Evolutionary conservation across 148 eudicot genomes (phyloP).

Genomic region (Bassia scoparia): DNA sequence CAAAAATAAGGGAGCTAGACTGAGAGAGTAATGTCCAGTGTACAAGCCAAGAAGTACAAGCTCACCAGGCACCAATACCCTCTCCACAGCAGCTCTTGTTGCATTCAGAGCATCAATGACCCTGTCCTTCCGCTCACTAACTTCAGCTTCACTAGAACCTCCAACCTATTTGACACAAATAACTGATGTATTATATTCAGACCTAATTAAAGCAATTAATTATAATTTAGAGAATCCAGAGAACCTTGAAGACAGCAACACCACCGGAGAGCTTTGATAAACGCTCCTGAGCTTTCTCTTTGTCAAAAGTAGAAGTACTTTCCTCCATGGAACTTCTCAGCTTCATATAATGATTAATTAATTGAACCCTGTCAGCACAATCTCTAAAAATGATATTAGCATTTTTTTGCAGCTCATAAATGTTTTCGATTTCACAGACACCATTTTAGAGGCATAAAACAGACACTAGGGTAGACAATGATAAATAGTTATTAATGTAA

Average conservation of each 20-base stretch:
- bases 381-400: not conserved
- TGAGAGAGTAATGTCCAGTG: not conserved
- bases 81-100: conserved; percentile 92
- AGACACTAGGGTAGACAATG: not conserved
- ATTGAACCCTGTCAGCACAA: conserved; percentile 1
- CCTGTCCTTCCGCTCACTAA: conserved; percentile 93
- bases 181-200: not conserved
- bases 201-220: not conserved
- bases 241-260: conserved; percentile 92
- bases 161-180: conserved; percentile 55
- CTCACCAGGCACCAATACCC: conserved; percentile 88
- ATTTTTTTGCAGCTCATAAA: not conserved
- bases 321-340: conserved; percentile 62
- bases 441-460: not conserved
- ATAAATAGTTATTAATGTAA: not conserved
- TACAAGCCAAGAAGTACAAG: not conserved
- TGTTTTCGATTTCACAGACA: not conserved
- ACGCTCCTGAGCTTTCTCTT: conserved; percentile 86
- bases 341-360: conserved; percentile 30
- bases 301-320: conserved; percentile 79
- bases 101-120: conserved; percentile 94
- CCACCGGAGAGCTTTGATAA: conserved; percentile 76
- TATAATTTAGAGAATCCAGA: conserved; percentile 2
- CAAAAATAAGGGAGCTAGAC: too few relatives aligned
- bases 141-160: conserved; percentile 84